A percentile compares a stretch with the other conserved stretches of the same genome.
These are phyloP conservation scores for Carex sylvatica DNA, from an alignment of 202 grass and related monocot species.

Conservation along the genomic window DNA sequence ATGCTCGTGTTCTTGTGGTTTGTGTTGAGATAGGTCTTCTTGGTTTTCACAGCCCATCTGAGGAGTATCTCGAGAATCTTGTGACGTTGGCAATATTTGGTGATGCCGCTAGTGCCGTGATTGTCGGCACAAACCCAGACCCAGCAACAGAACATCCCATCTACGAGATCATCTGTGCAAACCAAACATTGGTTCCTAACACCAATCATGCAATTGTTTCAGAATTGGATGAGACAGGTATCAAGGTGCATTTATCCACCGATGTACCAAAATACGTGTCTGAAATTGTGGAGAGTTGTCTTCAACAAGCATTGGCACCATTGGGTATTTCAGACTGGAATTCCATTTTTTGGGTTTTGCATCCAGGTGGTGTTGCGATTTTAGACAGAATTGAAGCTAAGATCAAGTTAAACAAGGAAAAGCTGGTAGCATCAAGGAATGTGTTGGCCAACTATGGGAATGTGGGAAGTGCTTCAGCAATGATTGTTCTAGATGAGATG, in stretches of 20 bases:
- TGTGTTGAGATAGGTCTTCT: background rate
- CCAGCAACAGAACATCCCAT: constrained; percentile 34
- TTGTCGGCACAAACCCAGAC: constrained; percentile 52
- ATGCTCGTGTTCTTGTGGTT: background rate
- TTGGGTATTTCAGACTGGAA: background rate
- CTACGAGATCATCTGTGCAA: constrained; percentile 50
- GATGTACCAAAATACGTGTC: constrained; percentile 55
- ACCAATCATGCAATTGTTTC: constrained; percentile 53
- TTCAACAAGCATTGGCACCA: background rate
- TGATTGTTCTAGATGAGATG: constrained; percentile 32
- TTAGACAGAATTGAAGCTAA: constrained; percentile 14
- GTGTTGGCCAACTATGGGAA: constrained; percentile 35
- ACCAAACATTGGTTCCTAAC: constrained; percentile 54
- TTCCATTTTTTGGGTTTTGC: constrained; percentile 27
- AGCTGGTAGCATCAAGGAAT: constrained; percentile 14
- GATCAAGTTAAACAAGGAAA: background rate
- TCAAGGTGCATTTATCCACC: constrained; percentile 57
- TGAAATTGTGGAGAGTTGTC: constrained; percentile 43
- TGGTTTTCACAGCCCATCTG: background rate
- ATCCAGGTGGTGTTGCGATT: constrained; percentile 27
- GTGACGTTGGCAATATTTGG: constrained; percentile 25
- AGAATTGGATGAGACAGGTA: constrained; percentile 44
- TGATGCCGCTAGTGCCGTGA: constrained; percentile 41
- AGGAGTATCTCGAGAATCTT: background rate
- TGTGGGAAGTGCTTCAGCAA: constrained; percentile 10